Conservation (phyloP, 169 alveolate species). For the Plasmodium gonderi region DNA sequence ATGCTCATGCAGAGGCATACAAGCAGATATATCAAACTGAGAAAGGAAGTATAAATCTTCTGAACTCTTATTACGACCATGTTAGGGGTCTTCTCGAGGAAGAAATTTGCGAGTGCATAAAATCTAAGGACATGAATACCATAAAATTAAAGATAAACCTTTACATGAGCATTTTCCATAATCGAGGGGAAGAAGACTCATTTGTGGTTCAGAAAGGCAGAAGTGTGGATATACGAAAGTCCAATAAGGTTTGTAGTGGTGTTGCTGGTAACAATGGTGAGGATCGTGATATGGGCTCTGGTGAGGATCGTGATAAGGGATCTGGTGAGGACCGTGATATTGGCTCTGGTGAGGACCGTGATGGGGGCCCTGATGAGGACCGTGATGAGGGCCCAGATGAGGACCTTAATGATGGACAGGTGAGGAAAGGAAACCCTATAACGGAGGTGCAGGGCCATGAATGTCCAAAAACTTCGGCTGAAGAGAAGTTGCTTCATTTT, state of each 20-base stretch:
- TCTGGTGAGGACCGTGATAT: neutral
- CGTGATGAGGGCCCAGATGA: neutral
- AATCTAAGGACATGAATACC: slow-evolving; percentile 21
- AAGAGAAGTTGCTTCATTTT: slow-evolving; percentile 23
- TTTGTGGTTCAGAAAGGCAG: too few relatives aligned
- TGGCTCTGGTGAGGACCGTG: neutral
- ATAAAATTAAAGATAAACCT: slow-evolving; percentile 14
- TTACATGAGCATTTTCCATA: slow-evolving; percentile 39
- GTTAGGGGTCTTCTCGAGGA: slow-evolving; percentile 36
- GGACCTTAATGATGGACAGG: neutral
- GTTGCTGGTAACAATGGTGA: too few relatives aligned
- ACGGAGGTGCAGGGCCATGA: neutral
- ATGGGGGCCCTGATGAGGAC: neutral
- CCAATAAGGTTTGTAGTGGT: too few relatives aligned
- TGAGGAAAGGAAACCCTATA: neutral
- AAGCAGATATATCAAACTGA: slow-evolving; percentile 14
- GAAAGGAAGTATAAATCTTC: slow-evolving; percentile 5
- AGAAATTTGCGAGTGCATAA: slow-evolving; percentile 31
- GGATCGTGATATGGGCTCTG: neutral
- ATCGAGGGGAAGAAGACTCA: neutral
- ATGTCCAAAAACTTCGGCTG: neutral
- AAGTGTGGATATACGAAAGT: too few relatives aligned
- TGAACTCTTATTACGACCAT: slow-evolving; percentile 31
- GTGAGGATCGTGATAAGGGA: neutral
- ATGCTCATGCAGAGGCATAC: slow-evolving; percentile 29